These are phyloP conservation scores for Nakazawaea sp. DNA, from an alignment of 805 yeast genomes.

Conservation along the genomic window DNA sequence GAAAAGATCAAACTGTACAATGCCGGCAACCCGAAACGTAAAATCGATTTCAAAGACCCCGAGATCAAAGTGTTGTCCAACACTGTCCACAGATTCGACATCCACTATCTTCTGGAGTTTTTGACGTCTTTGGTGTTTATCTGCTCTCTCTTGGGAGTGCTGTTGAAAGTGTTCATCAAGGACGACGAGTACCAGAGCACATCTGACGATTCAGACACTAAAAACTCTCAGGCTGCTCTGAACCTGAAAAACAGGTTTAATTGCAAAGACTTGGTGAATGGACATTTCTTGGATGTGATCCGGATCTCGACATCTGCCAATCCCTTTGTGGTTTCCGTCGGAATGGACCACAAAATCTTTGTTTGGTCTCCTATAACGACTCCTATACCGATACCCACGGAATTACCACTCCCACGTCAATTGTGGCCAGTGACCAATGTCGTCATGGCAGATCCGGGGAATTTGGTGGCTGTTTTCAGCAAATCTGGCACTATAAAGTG, in stretches of 20 bases:
- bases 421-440: conserved; percentile 60
- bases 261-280: conserved; percentile 34
- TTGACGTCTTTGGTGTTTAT: conserved; percentile 43
- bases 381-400: conserved; percentile 40
- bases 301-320: conserved; percentile 52
- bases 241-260: conserved; percentile 16
- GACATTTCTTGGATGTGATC: conserved; percentile 60
- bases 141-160: conserved; percentile 38
- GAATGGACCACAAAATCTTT: conserved; percentile 63
- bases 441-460: conserved; percentile 53
- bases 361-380: conserved; percentile 66
- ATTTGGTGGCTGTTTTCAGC: conserved; percentile 48
- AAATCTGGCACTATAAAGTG: conserved; percentile 48
- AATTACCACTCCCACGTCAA: conserved; percentile 32
- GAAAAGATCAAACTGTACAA: background rate
- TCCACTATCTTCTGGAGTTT: conserved; percentile 51
- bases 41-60: conserved; percentile 1
- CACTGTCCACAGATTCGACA: conserved; percentile 36
- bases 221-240: conserved; percentile 6
- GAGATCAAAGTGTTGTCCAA: conserved; percentile 12
- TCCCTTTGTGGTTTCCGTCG: conserved; percentile 63
- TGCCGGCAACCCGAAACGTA: background rate
- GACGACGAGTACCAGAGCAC: conserved; percentile 13
- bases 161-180: conserved; percentile 32
- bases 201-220: background rate